These are phyloP conservation scores for Ustulina deusta DNA, from an alignment of 2,329 filamentous ascomycete genomes.

Conservation along the genomic window DNA sequence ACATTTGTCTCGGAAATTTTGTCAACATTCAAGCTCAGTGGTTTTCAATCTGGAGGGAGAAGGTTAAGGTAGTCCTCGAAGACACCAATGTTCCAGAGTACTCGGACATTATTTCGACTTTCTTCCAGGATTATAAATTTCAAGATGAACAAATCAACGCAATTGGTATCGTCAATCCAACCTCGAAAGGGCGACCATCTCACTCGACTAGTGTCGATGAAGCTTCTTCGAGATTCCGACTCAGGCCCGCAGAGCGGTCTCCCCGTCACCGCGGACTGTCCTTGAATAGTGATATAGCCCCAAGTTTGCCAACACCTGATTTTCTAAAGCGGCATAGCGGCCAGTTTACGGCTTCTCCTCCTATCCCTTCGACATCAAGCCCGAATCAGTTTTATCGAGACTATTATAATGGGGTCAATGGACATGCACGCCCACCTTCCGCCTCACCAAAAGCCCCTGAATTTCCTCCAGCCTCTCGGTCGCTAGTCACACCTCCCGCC, in stretches of 20 bases:
- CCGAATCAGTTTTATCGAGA: constrained; percentile 68
- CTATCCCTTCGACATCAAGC: constrained; percentile 59
- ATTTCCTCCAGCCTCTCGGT: constrained; percentile 61
- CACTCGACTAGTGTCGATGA: constrained; percentile 69
- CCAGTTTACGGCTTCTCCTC: constrained; percentile 72
- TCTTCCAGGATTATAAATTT: constrained; percentile 81
- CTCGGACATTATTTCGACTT: constrained; percentile 79
- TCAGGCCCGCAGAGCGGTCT: constrained; percentile 62
- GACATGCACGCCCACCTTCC: constrained; percentile 65
- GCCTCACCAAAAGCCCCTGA: constrained; percentile 69
- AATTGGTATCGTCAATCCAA: constrained; percentile 83
- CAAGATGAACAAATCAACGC: constrained; percentile 77
- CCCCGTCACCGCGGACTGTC: constrained; percentile 70
- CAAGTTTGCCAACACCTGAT: constrained; percentile 73
- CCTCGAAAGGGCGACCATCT: constrained; percentile 68
- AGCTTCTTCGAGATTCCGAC: constrained; percentile 61
- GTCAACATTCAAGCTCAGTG: constrained; percentile 86
- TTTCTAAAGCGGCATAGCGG: constrained; percentile 74
- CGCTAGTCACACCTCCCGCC: constrained; percentile 59
- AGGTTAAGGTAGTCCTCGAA: constrained; percentile 80
- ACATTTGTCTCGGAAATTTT: constrained; percentile 84
- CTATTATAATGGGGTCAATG: constrained; percentile 60
- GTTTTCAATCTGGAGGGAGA: constrained; percentile 86
- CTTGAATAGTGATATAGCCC: constrained; percentile 71
- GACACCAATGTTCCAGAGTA: constrained; percentile 75